Base-by-base conservation (phyloP, 352 stramenopile species). In the Phytopythium mirpurense region DNA sequence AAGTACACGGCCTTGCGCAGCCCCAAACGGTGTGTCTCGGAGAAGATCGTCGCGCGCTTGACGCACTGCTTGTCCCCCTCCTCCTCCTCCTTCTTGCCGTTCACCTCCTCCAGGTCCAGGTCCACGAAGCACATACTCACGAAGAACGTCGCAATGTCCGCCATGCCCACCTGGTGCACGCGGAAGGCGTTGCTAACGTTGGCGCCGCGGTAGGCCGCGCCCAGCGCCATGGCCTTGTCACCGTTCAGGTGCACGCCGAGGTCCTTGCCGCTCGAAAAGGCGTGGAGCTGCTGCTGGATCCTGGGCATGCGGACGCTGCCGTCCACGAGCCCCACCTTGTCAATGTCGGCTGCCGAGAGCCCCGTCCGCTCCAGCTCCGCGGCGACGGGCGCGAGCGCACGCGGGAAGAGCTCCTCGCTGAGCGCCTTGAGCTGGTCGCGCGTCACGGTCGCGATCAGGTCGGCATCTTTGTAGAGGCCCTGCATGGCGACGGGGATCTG, bases 181-280 rank as follows among this genome's bases (percentile, higher is more conserved):
- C 93, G 86, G 84, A 98, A 99, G 42, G 92, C 87, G 42, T 94
- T 98, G 45, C 78, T 96, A 50, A 98, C 71, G 72, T 99, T 99
- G 8, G 96, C 96, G 35, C 90, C 96, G 51, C 94, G 86, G 76
- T 98, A 98, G 8, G 95, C 92, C 14, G 94, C 89, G 44, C 96
- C 96, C 1, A 98, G 70, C 8, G 95, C 96, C 88, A 98, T 98
- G 41, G 93, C 94, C 72, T 99, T 96, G 68, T 99, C 97, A 46
- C 95, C 96, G 73, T 99, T 99, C 44, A 99, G 80, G 74, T 99
- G 97, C 54, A 97, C 89, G 26, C 95, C 90, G 23, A 99, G 77
- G 60, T 98, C 90, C 57, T 88, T 86, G 34, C 78, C 74, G 10
- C 67, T 53, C 34, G 94, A 86, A 46, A 84, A 89, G 19, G 79